A percentile compares a stretch with the other conserved stretches of the same genome.
phyloP scores from a whole-genome alignment of 768 basidiomycete genomes.

The Coprinopsis sp. region DNA sequence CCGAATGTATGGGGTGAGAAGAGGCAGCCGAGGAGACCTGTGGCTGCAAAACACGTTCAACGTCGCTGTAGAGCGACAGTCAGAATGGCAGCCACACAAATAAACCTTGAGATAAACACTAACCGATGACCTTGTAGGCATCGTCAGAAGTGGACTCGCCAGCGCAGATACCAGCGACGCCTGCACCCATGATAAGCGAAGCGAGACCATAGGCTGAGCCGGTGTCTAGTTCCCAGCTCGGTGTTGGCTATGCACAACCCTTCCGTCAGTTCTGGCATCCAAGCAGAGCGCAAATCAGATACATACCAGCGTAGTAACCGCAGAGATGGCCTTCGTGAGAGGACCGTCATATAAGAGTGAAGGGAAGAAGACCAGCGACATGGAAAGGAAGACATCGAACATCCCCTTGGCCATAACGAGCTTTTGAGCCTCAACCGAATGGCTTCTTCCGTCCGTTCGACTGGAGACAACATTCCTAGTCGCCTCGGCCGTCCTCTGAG shows the following conservation, averaged over 20 bases:
- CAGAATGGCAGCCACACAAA: background rate
- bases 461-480: slow-evolving; percentile 1
- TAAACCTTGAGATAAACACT: slow-evolving; percentile 1
- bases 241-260: slow-evolving; percentile 8
- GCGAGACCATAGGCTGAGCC: slow-evolving; percentile 13
- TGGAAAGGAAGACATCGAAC: slow-evolving; percentile 16
- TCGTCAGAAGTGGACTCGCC: slow-evolving; percentile 17
- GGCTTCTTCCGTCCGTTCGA: background rate
- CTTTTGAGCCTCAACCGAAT: slow-evolving; percentile 5
- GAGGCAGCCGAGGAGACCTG: slow-evolving; percentile 14
- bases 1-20: slow-evolving; percentile 18
- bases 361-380: slow-evolving; percentile 20
- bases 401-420: slow-evolving; percentile 19
- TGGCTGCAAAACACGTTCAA: slow-evolving; percentile 19
- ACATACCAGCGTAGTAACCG: slow-evolving; percentile 18
- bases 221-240: slow-evolving; percentile 13
- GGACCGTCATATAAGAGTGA: slow-evolving; percentile 18
- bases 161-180: slow-evolving; percentile 19
- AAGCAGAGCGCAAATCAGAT: background rate
- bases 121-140: slow-evolving; percentile 22
- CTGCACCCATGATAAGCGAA: slow-evolving; percentile 20
- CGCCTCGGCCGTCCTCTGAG: background rate
- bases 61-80: slow-evolving; percentile 12
- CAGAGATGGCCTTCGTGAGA: slow-evolving; percentile 11
- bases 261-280: background rate